Base-by-base conservation (phyloP, 1,139 yeast genomes). In the Taiozyma sp. region DNA sequence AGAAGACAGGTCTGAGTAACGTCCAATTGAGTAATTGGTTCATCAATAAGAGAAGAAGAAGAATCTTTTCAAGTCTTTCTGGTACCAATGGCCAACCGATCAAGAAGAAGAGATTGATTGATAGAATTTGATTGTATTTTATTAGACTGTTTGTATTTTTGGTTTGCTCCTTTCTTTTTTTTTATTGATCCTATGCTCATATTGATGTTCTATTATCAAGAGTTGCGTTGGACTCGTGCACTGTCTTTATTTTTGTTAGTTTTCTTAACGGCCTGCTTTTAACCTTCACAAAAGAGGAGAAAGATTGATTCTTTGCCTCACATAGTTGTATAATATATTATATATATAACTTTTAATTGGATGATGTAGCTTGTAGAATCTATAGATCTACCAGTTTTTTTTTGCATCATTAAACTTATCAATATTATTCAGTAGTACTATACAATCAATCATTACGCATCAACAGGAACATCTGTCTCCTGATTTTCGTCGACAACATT, bases 1-100 rank as follows among this genome's bases (percentile, higher is more conserved):
- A 79, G 61, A 79, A 81, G 64, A 93, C 99, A 0, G 97, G 97
- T 0, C 78, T 93, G 63, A 87, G 92, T 55, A 83, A 88, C 67
- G 96, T 91, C 60, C 99, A 93, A 68, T 78, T 93, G 55, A 84
- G 95, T 57, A 93, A 93, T 68, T 93, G 99, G 98, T 93, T 93
- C 66, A 93, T 93, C 63, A 93, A 93, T 68, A 97, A 97, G 30
- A 79, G 99, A 65, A 78, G 98, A 65, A 76, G 99, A 63, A 85
- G 89, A 67, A 81, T 90, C 12, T 72, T 71, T 46, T 55, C 60
- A 23, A 61, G 57, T 46, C 42, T 59, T 22, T 57, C 61, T 49
- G 64, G 64, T 8, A 63, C 62, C 51, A 59, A 61, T 48, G 62
- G 67, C 2, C 63, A 60, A 46, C 63, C 65, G 14, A 57, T 59